phyloP scores from a whole-genome alignment of 352 stramenopile genomes.

The Globisporangium barbulae region DNA sequence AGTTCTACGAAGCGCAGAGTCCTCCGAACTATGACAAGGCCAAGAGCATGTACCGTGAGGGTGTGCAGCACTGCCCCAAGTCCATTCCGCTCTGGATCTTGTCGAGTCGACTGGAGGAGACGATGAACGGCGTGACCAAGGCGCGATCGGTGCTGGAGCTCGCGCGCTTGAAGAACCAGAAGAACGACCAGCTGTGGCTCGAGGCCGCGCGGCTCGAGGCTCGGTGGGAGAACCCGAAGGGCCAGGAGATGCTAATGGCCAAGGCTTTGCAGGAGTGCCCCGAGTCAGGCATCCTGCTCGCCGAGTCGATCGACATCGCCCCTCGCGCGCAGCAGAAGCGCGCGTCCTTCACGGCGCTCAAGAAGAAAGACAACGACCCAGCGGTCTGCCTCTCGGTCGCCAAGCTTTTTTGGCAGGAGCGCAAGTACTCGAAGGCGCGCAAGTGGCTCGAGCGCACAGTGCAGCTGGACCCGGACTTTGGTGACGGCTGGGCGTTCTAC shows the following conservation, averaged over 20 bases:
- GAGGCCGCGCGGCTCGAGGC: conserved; percentile 95
- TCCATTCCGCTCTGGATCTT: conserved; percentile 94
- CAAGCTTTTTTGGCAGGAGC: conserved; percentile 95
- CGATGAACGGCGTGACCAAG: conserved; percentile 90
- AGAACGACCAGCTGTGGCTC: conserved; percentile 94
- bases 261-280: conserved; percentile 97
- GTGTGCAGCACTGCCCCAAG: conserved; percentile 91
- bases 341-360: conserved; percentile 94
- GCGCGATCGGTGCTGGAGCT: conserved; percentile 96
- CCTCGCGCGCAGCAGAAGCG: conserved; percentile 95
- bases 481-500: conserved; percentile 97
- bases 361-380: conserved; percentile 97
- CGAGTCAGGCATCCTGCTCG: conserved; percentile 92
- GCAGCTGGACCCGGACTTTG: conserved; percentile 93
- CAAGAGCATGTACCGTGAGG: conserved; percentile 89
- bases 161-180: conserved; percentile 93
- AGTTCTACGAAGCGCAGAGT: conserved; percentile 82
- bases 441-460: conserved; percentile 98
- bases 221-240: conserved; percentile 89
- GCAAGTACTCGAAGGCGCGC: conserved; percentile 94
- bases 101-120: conserved; percentile 93
- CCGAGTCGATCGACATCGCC: conserved; percentile 94
- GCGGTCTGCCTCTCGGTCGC: conserved; percentile 96
- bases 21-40: conserved; percentile 64
- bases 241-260: conserved; percentile 95